phyloP scores from a whole-genome alignment of 177 flowering plant genomes.

The Vitis hybrid region DNA sequence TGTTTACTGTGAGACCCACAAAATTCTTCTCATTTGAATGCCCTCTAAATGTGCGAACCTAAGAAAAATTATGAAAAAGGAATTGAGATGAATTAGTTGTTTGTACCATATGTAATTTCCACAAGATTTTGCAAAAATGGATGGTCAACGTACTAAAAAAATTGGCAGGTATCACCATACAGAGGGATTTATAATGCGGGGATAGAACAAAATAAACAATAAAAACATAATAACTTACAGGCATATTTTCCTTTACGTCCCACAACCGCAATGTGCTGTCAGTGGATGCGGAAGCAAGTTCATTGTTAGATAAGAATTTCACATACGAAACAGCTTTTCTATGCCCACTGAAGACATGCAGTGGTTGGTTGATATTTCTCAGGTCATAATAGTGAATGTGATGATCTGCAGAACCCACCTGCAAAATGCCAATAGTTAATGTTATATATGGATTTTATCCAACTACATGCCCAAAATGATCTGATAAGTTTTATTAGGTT shows the following conservation, averaged over 20 bases:
- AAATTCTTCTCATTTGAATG: slow-evolving; percentile 63
- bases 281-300: slow-evolving; percentile 94
- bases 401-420: slow-evolving; percentile 96
- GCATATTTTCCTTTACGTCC: slow-evolving; percentile 80
- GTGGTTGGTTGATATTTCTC: slow-evolving; percentile 67
- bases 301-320: slow-evolving; percentile 70
- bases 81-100: neutral
- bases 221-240: slow-evolving; percentile 44
- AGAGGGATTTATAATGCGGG: too few relatives aligned
- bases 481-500: neutral
- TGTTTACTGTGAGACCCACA: slow-evolving; percentile 55
- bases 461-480: neutral
- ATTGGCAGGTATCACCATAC: too few relatives aligned
- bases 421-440: slow-evolving; percentile 27
- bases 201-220: neutral
- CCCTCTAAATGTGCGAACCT: slow-evolving; percentile 54
- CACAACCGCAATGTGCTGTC: slow-evolving; percentile 89
- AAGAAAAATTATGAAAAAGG: slow-evolving; percentile 5
- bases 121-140: too few relatives aligned
- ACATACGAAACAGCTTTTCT: slow-evolving; percentile 88
- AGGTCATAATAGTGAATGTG: slow-evolving; percentile 84
- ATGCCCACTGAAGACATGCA: slow-evolving; percentile 72
- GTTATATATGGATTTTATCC: neutral
- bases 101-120: too few relatives aligned
- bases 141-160: too few relatives aligned